Base-by-base conservation (phyloP, 768 basidiomycete species). In the Lentinula boryana region DNA sequence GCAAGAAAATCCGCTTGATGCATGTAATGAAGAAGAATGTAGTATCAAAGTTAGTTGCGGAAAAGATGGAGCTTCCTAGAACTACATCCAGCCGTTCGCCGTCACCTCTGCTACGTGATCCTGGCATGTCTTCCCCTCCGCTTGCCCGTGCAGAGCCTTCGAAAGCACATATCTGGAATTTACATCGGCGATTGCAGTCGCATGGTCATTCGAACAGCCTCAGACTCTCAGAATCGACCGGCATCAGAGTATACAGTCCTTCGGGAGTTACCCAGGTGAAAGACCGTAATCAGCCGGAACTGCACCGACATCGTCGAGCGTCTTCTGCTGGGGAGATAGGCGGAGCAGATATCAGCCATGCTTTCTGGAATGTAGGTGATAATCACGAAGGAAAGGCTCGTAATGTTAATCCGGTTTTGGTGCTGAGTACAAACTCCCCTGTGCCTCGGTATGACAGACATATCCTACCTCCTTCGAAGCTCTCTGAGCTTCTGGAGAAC, bases 1-100 rank as follows among this genome's bases (percentile, higher is more conserved):
- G 62, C 18, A 63, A 81, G 72, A 88, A 84, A 71, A 74, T 88
- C 56, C 80, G 78, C 32, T 70, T 93, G 41, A 81, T 92, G 72
- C 86, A 90, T 21, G 77, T 90, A 46, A 74, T 93, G 68, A 85
- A 79, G 71, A 93, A 93, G 74, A 83, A 78, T 58, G 75, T 91
- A 35, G 76, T 80, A 0, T 71, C 84, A n/a, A 93, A 88, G 67
- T 68, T 92, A 18, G 71, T 79, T 0, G 83, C 90, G 1, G 84
- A 84, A 66, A 86, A 82, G 68, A 62, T 87, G 62, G 78, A 83
- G 63, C 79, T 81, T 1, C 79, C 82, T 1, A 59, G 60, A 21
- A 55, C 68, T 60, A 55, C 61, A 5, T 41, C 60, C 48, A 5
- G 46, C 18, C 32, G 50, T 1, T 38, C 58, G 36, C 16, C 60